A percentile compares a stretch with the other conserved stretches of the same genome.
Evolutionary conservation across 257 asterid genomes (phyloP).

Genomic region (Solanum paucissectum): DNA sequence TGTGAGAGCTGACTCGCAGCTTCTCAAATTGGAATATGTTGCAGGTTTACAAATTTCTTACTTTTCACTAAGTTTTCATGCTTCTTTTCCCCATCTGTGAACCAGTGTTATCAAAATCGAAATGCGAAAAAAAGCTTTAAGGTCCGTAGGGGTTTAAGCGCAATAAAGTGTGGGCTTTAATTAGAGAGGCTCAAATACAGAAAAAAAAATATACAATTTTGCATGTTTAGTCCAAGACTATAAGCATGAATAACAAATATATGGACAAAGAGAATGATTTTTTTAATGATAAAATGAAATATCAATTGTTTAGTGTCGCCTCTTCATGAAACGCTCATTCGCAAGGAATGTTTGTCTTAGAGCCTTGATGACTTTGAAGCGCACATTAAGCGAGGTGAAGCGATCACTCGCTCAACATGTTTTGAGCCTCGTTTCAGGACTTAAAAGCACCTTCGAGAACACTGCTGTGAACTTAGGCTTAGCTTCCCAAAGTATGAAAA

Average conservation of each 20-base stretch:
- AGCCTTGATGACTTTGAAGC: not conserved
- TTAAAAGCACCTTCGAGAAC: not conserved
- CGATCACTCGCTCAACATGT: not conserved
- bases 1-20: conserved; percentile 9
- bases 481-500: not conserved
- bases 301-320: not conserved
- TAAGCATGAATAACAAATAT: not conserved
- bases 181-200: not conserved
- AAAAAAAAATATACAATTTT: not conserved
- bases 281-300: not conserved
- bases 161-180: not conserved
- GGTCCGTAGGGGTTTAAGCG: not conserved
- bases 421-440: not conserved
- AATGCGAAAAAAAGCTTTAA: not conserved
- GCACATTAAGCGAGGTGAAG: not conserved
- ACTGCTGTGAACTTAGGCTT: not conserved
- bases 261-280: not conserved
- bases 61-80: conserved; percentile 2
- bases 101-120: not conserved
- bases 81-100: not conserved
- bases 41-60: conserved; percentile 37
- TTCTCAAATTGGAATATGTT: conserved; percentile 27
- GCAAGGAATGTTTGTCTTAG: not conserved
- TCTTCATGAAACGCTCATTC: not conserved
- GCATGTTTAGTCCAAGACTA: not conserved